Percentiles rank a stretch among this genome's conserved stretches.
These are phyloP conservation scores for Mesembryanthemum crystallinum DNA, from an alignment of 148 eudicot genomes.

Conservation along the genomic window DNA sequence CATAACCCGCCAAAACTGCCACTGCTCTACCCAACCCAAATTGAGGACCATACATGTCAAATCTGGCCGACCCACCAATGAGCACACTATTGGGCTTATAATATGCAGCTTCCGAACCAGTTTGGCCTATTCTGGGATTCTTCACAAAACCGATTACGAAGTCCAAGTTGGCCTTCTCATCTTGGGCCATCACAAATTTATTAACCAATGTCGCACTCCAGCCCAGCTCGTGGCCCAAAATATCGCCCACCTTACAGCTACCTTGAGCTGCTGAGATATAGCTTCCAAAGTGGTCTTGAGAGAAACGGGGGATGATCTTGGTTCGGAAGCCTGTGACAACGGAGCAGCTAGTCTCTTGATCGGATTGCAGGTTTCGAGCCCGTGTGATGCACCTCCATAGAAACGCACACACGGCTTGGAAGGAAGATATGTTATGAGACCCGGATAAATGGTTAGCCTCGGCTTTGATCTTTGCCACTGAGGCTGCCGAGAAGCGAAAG, in stretches of 20 bases:
- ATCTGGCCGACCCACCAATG: slow-evolving; percentile 66
- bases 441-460: slow-evolving; percentile 28
- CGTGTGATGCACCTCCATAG: slow-evolving; percentile 56
- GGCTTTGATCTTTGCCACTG: not conserved
- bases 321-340: slow-evolving; percentile 61
- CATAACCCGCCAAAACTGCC: slow-evolving; percentile 56
- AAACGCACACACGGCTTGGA: slow-evolving; percentile 66
- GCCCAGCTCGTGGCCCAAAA: slow-evolving; percentile 40
- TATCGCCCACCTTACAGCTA: slow-evolving; percentile 28
- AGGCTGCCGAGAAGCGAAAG: slow-evolving; percentile 16
- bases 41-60: slow-evolving; percentile 73
- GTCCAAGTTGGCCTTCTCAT: slow-evolving; percentile 12
- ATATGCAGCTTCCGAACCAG: too few relatives aligned
- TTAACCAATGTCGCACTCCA: slow-evolving; percentile 37
- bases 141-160: not conserved
- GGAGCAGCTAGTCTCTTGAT: slow-evolving; percentile 52
- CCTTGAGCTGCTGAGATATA: slow-evolving; percentile 36
- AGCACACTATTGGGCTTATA: slow-evolving; percentile 41
- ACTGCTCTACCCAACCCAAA: slow-evolving; percentile 70
- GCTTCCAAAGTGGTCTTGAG: slow-evolving; percentile 58
- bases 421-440: slow-evolving; percentile 51
- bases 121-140: too few relatives aligned
- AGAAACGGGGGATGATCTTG: slow-evolving; percentile 47
- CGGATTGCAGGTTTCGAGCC: slow-evolving; percentile 19
- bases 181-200: slow-evolving; percentile 42